A percentile compares a stretch with the other conserved stretches of the same genome.
Conservation (phyloP, 345 rosid species). For the Pelargonium nanum region DNA sequence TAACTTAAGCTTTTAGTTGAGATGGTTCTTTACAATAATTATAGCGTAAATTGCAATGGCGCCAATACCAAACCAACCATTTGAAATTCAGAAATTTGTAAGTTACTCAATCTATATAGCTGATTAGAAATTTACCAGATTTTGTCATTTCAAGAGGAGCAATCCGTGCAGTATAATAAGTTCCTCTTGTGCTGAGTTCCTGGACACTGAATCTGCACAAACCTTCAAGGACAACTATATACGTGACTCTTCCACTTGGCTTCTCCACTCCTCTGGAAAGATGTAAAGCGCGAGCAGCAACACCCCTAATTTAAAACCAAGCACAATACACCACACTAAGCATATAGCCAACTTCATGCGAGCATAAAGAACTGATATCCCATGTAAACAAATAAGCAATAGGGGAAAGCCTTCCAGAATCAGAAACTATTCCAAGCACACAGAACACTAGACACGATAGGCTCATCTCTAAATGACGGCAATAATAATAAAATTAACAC, state of each 20-base stretch:
- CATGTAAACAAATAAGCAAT: neutral
- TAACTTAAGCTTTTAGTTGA: no score
- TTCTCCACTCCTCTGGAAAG: constrained; percentile 98
- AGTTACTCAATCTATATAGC: no score
- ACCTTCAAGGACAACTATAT: constrained; percentile 96
- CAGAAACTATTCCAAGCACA: neutral
- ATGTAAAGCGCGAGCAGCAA: constrained; percentile 95
- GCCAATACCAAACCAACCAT: no score
- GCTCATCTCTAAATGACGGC: neutral
- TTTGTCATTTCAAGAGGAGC: constrained; percentile 88
- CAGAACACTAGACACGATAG: neutral
- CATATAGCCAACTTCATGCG: neutral
- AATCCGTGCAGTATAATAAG: constrained; percentile 76
- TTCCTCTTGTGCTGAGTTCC: constrained; percentile 86
- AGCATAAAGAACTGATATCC: neutral
- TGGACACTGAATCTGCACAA: constrained; percentile 88
- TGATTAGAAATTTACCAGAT: constrained; percentile 44
- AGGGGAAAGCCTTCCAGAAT: neutral
- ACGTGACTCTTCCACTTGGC: constrained; percentile 98
- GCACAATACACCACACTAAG: constrained; percentile 5
- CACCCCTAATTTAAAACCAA: constrained; percentile 53
- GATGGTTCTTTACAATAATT: no score
- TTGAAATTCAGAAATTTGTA: no score
- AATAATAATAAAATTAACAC: neutral
- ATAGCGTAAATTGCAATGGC: no score